Evolutionary conservation across 2,329 filamentous ascomycete species (phyloP).

Genomic region (Apiospora rasikravindrae): DNA sequence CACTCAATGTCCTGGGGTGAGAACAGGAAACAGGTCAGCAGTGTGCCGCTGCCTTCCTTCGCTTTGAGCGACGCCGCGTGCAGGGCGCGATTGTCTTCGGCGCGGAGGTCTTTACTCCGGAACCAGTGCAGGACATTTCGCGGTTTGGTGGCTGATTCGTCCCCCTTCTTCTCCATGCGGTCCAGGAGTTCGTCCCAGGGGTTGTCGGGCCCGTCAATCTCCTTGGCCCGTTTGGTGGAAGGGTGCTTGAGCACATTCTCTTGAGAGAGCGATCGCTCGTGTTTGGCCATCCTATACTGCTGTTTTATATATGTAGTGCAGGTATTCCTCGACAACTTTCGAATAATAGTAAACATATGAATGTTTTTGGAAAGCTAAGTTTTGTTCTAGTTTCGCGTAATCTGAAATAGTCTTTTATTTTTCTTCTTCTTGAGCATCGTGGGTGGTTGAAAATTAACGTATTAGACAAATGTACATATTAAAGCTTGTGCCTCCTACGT

Average conservation of each 20-base stretch:
- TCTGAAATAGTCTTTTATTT: background rate
- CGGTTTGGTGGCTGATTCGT: background rate
- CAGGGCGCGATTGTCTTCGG: constrained; percentile 32
- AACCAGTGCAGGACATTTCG: constrained; percentile 33
- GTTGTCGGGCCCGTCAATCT: constrained; percentile 30
- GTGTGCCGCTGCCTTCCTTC: constrained; percentile 21
- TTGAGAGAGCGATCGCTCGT: constrained; percentile 28
- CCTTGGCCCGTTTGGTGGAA: constrained; percentile 35
- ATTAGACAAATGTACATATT: too few relatives aligned
- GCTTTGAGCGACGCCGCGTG: constrained; percentile 30
- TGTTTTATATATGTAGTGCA: background rate
- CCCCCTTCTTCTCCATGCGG: constrained; percentile 21
- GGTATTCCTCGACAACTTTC: background rate
- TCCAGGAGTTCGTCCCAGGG: constrained; percentile 26
- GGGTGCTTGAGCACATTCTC: constrained; percentile 33
- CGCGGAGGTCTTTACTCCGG: constrained; percentile 33
- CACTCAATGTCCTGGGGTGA: constrained; percentile 33
- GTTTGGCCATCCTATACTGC: constrained; percentile 22
- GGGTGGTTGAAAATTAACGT: background rate
- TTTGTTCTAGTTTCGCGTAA: background rate
- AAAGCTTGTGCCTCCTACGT: background rate
- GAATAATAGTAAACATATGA: background rate
- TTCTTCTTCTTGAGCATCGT: background rate
- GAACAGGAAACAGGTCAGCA: constrained; percentile 32
- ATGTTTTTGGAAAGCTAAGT: background rate